phyloP scores from a whole-genome alignment of 1,139 yeast genomes.

The Debaryomyces singareniensis region DNA sequence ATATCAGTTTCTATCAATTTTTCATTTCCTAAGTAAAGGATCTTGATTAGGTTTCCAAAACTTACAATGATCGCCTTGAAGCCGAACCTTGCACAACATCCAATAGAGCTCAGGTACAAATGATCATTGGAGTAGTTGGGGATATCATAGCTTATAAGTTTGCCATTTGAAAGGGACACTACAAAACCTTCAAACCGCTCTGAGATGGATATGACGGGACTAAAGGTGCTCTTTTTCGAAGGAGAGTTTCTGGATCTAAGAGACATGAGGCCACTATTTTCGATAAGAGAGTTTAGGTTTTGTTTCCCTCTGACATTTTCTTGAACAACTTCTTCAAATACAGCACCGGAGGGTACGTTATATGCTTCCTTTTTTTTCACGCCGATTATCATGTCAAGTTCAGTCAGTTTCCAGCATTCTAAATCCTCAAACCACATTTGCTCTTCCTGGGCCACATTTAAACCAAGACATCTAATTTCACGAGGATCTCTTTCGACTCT shows the following conservation, averaged over 20 bases:
- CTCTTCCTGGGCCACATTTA: constrained; percentile 66
- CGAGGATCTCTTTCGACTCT: constrained; percentile 90
- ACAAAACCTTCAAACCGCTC: constrained; percentile 49
- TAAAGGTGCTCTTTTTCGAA: constrained; percentile 1
- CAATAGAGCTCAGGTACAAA: constrained; percentile 35
- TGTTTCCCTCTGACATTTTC: constrained; percentile 4
- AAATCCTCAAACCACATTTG: constrained; percentile 61
- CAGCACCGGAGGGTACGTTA: constrained; percentile 7
- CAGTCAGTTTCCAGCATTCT: constrained; percentile 75
- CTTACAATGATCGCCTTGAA: constrained; percentile 70
- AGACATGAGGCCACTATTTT: constrained; percentile 17
- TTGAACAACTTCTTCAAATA: constrained; percentile 2
- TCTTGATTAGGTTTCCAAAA: constrained; percentile 66
- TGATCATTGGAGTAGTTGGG: constrained; percentile 35
- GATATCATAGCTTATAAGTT: constrained; percentile 51
- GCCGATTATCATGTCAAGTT: constrained; percentile 71
- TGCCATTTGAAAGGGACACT: constrained; percentile 56
- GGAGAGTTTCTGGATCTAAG: constrained; percentile 11
- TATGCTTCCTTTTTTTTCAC: constrained; percentile 34
- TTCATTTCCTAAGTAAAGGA: constrained; percentile 65
- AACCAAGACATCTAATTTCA: constrained; percentile 84
- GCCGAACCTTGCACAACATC: constrained; percentile 56
- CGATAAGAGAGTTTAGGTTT: constrained; percentile 11
- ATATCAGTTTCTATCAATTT: constrained; percentile 37
- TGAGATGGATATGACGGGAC: neutral